These are phyloP conservation scores for Digitaria exilis DNA, from an alignment of 202 grass and related monocot species.

Conservation along the genomic window DNA sequence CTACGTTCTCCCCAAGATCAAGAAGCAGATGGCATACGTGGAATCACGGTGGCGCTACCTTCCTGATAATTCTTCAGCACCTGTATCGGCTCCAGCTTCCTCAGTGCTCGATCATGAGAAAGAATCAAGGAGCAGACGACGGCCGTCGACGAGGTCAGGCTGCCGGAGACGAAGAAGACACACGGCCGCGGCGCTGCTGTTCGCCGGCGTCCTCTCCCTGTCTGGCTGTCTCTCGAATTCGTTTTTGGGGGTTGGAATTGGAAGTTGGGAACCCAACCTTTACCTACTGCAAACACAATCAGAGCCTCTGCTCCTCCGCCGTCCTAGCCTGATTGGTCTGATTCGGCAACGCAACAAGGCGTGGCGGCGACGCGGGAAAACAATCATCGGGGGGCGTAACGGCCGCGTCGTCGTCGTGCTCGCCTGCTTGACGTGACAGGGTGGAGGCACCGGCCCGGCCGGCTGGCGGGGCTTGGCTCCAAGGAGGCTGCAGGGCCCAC, in stretches of 20 bases:
- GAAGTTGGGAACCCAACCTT: not conserved
- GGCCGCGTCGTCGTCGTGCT: constrained; percentile 40
- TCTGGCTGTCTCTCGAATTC: not conserved
- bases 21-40: not conserved
- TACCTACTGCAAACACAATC: not conserved
- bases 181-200: not conserved
- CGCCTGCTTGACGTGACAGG: constrained; percentile 45
- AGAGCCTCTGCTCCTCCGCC: constrained; percentile 23
- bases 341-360: not conserved
- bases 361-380: constrained; percentile 33
- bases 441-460: constrained; percentile 1
- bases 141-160: not conserved
- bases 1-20: not conserved
- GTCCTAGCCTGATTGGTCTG: not conserved
- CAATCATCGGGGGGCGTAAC: constrained; percentile 29
- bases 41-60: not conserved
- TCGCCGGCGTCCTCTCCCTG: constrained; percentile 8
- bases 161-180: not conserved
- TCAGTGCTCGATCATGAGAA: not conserved
- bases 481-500: constrained; percentile 21
- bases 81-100: not conserved
- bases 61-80: not conserved
- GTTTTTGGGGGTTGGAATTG: constrained; percentile 26
- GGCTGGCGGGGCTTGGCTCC: constrained; percentile 38
- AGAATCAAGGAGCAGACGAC: not conserved